These are phyloP conservation scores for Grigorovia humatica DNA, from an alignment of 805 yeast species.

Conservation along the genomic window DNA sequence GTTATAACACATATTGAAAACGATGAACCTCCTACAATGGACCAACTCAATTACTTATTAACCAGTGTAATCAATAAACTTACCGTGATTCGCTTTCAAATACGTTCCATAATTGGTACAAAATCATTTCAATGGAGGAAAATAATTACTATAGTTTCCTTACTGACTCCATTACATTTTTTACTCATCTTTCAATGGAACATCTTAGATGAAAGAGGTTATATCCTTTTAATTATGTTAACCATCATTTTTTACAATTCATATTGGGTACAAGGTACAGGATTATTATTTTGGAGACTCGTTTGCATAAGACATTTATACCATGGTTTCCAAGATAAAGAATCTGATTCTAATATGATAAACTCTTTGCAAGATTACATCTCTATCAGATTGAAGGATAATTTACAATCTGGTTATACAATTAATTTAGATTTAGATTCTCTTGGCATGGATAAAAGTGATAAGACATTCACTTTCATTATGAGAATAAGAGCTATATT, in stretches of 20 bases:
- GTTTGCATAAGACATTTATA: conserved; percentile 12
- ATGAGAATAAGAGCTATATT: background rate
- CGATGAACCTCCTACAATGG: conserved; percentile 26
- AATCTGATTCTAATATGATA: background rate
- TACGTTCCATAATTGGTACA: conserved; percentile 1
- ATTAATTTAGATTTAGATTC: background rate
- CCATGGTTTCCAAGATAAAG: background rate
- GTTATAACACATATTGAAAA: conserved; percentile 11
- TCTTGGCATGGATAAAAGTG: background rate
- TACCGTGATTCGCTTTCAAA: conserved; percentile 14
- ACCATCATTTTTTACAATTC: conserved; percentile 16
- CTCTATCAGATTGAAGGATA: background rate
- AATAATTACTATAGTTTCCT: conserved; percentile 1
- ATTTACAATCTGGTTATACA: background rate
- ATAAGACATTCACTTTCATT: background rate
- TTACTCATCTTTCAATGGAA: conserved; percentile 7
- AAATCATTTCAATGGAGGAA: background rate
- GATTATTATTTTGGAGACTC: conserved; percentile 22
- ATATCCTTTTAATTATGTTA: conserved; percentile 6
- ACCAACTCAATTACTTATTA: conserved; percentile 20
- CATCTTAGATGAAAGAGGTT: conserved; percentile 7
- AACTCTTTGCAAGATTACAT: background rate
- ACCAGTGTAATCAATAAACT: conserved; percentile 21
- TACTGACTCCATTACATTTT: conserved; percentile 15
- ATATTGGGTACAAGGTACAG: conserved; percentile 20